phyloP scores from a whole-genome alignment of 345 rosid genomes.

The Trapa bicornis region DNA sequence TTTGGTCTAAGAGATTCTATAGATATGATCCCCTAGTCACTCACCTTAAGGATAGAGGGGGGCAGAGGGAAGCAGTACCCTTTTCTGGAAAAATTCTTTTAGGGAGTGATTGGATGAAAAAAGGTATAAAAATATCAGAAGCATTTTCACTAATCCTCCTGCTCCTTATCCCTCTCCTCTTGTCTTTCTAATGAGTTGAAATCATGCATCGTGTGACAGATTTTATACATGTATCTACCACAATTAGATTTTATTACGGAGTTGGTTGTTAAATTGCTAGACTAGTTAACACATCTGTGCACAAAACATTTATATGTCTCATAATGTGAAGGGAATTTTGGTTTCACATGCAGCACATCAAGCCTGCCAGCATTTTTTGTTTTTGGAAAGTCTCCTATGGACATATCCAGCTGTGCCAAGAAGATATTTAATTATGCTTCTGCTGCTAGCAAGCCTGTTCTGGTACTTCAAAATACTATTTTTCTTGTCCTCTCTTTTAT shows the following conservation, averaged over 20 bases:
- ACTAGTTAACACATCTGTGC: neutral
- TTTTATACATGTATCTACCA: slow-evolving; percentile 1
- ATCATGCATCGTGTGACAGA: neutral
- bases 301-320: neutral
- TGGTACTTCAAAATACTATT: slow-evolving; percentile 28
- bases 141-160: neutral
- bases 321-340: neutral
- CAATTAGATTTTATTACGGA: neutral
- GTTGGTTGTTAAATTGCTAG: neutral
- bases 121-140: neutral
- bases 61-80: too few species aligned
- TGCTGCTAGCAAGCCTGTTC: slow-evolving; percentile 32
- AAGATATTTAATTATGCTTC: slow-evolving; percentile 25
- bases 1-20: neutral
- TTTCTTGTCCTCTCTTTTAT: neutral
- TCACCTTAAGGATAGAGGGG: too few species aligned
- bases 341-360: slow-evolving; percentile 50
- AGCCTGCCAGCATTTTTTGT: slow-evolving; percentile 72
- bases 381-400: slow-evolving; percentile 62
- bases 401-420: slow-evolving; percentile 27
- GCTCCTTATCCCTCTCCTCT: neutral
- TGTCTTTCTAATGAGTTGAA: neutral
- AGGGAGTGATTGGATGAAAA: too few species aligned
- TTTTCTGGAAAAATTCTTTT: too few species aligned
- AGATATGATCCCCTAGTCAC: too few species aligned